Evolutionary conservation across 805 yeast genomes (phyloP).

Genomic region (Candida incommunis): DNA sequence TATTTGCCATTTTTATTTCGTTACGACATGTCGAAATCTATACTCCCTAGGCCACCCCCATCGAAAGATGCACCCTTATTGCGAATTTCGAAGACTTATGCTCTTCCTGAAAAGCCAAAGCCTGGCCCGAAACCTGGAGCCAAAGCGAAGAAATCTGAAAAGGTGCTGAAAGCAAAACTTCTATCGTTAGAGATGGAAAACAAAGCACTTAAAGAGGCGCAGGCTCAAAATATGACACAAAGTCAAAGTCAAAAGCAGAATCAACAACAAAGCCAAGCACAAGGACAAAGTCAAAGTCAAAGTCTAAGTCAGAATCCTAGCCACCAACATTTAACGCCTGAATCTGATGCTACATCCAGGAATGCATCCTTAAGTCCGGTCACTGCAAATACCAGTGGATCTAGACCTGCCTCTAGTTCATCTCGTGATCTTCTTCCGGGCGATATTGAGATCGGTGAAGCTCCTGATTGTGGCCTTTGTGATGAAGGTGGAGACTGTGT

Average conservation of each 20-base stretch:
- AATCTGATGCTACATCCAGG: too few relatives aligned
- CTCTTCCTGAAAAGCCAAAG: background rate
- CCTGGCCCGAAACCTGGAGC: background rate
- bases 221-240: background rate
- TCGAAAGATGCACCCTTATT: background rate
- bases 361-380: background rate
- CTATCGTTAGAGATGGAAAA: background rate
- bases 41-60: background rate
- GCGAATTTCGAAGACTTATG: background rate
- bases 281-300: background rate
- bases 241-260: background rate
- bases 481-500: constrained; percentile 19
- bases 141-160: background rate
- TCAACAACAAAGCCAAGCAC: background rate
- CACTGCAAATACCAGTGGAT: background rate
- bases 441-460: constrained; percentile 2
- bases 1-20: too few relatives aligned
- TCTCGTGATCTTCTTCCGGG: background rate
- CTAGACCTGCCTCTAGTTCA: too few relatives aligned
- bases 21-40: too few relatives aligned
- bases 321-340: background rate
- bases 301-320: background rate
- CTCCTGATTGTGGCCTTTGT: constrained; percentile 21
- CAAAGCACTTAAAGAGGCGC: background rate
- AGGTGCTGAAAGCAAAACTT: background rate